A percentile compares a stretch with the other conserved stretches of the same genome.
Conservation (phyloP, 2,329 filamentous ascomycete genomes). For the Hymenoscyphus scutula region DNA sequence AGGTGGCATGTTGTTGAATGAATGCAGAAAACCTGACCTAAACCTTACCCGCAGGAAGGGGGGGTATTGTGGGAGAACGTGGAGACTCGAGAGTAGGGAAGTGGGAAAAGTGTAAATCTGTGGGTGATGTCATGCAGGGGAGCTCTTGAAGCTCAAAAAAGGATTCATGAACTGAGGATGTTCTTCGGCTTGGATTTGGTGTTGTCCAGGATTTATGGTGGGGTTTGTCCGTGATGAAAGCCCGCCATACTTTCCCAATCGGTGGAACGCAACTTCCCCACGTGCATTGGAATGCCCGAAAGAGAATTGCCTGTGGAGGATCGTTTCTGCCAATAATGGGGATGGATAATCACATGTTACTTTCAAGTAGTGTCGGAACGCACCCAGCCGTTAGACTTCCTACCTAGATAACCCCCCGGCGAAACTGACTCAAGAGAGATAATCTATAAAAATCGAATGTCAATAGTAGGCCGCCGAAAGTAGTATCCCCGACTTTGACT, state of each 20-base stretch:
- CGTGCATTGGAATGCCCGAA: not conserved
- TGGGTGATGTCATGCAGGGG: not conserved
- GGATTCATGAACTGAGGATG: not conserved
- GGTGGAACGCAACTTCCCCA: not conserved
- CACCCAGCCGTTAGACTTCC: not conserved
- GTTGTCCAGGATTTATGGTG: not conserved
- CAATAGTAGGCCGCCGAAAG: not conserved
- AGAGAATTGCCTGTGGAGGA: not conserved
- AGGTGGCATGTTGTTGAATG: not conserved
- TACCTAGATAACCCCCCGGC: not conserved
- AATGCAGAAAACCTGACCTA: not conserved
- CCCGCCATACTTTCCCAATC: not conserved
- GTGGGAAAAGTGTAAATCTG: not conserved
- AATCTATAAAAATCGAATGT: no score
- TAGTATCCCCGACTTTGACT: not conserved
- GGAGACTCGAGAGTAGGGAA: not conserved
- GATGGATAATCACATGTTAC: not conserved
- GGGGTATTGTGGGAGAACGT: not conserved
- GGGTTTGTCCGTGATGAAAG: not conserved
- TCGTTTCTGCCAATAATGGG: not conserved
- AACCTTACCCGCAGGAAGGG: not conserved
- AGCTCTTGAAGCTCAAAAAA: not conserved
- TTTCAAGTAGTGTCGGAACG: not conserved
- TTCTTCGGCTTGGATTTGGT: not conserved
- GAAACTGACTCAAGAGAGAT: not conserved